Conservation (phyloP, 176 grass and related monocot genomes). For the Hsuehochloa calcarea region DNA sequence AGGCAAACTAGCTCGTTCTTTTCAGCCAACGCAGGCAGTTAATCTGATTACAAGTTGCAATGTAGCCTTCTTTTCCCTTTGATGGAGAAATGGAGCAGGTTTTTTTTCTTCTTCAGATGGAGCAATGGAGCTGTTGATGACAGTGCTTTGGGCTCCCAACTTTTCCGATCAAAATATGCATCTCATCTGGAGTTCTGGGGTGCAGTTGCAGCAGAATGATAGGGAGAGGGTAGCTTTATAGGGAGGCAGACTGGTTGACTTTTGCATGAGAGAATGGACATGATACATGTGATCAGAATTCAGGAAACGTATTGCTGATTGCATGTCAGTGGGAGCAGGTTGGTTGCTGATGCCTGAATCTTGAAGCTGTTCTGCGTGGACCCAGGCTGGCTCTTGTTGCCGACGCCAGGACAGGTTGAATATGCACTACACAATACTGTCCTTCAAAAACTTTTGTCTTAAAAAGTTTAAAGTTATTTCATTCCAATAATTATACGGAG, state of each 20-base stretch:
- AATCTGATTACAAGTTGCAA: not conserved
- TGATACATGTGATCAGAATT: not conserved
- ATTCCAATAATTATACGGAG: too few species aligned
- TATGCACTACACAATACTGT: too few species aligned
- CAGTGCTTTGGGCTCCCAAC: not conserved
- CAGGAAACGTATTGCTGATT: not conserved
- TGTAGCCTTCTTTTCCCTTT: not conserved
- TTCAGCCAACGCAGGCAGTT: not conserved
- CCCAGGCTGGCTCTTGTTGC: not conserved
- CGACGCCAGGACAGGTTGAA: too few species aligned
- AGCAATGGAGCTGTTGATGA: constrained; percentile 19
- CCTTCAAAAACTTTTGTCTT: too few species aligned
- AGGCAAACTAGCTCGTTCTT: not conserved
- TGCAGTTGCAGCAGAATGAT: constrained; percentile 3
- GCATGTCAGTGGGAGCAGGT: constrained; percentile 13
- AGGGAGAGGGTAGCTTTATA: constrained; percentile 12
- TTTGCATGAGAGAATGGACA: not conserved
- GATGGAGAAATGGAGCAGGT: not conserved
- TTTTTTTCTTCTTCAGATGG: not conserved
- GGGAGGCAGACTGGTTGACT: not conserved
- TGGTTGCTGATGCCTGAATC: not conserved
- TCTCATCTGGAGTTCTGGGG: not conserved
- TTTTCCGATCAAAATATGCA: not conserved
- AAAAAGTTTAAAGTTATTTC: too few species aligned
- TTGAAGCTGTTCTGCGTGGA: not conserved